These are phyloP conservation scores for Candida dubliniensis DNA, from an alignment of 1,139 yeast genomes.

Conservation along the genomic window DNA sequence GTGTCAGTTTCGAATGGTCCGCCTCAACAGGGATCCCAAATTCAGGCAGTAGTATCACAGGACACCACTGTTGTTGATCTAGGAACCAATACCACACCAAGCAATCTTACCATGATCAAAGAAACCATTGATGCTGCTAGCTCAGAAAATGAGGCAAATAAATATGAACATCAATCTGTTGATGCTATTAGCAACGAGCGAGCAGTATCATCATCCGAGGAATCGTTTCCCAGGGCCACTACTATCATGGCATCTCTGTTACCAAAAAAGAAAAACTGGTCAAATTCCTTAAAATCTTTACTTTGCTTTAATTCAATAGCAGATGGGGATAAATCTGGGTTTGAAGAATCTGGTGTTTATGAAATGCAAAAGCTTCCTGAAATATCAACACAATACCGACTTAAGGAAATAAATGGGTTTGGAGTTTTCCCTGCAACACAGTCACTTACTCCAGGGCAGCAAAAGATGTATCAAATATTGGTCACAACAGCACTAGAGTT, in stretches of 20 bases:
- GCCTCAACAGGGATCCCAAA: too few relatives aligned
- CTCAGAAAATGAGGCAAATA: not conserved
- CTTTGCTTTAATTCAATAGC: not conserved
- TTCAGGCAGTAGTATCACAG: too few relatives aligned
- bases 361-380: constrained; percentile 2
- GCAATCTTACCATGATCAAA: too few relatives aligned
- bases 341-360: not conserved
- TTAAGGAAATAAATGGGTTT: constrained; percentile 9
- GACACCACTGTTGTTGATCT: too few relatives aligned
- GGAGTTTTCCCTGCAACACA: constrained; percentile 8
- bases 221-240: not conserved
- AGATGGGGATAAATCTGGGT: not conserved
- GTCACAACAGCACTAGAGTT: constrained; percentile 1
- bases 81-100: too few relatives aligned
- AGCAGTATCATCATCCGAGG: not conserved
- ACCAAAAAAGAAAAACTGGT: constrained; percentile 1
- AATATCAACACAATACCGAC: constrained; percentile 8
- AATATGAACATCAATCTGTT: not conserved
- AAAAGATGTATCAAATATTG: constrained; percentile 5
- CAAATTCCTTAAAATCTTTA: constrained; percentile 1
- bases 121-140: too few relatives aligned
- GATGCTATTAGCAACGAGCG: too few relatives aligned
- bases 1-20: too few relatives aligned
- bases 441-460: constrained; percentile 3
- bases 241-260: not conserved